These are phyloP conservation scores for Colletotrichum abscissum DNA, from an alignment of 2,329 filamentous ascomycete genomes.

Conservation along the genomic window DNA sequence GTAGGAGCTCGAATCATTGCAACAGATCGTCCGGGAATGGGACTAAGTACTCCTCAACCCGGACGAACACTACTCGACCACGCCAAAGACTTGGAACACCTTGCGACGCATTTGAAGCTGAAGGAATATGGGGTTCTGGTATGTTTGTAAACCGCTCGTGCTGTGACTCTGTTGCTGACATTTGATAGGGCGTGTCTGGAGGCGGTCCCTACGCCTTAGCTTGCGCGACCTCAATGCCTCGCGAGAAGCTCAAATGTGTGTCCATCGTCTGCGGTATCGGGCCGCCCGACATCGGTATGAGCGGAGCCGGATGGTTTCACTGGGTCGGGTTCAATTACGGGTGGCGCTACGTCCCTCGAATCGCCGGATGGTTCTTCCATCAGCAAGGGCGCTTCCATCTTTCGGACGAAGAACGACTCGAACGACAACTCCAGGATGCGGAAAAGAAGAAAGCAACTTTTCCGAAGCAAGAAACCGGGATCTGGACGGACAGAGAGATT, in stretches of 20 bases:
- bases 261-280: constrained; percentile 38
- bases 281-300: constrained; percentile 38
- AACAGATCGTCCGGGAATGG: constrained; percentile 55
- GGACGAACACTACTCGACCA: constrained; percentile 44
- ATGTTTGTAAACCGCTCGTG: neutral
- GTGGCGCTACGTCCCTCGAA: constrained; percentile 28
- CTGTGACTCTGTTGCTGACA: neutral
- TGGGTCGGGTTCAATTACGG: constrained; percentile 34
- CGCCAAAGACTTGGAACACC: constrained; percentile 25
- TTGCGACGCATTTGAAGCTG: constrained; percentile 27
- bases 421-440: constrained; percentile 12
- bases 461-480: constrained; percentile 6
- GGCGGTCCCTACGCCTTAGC: constrained; percentile 40
- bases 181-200: constrained; percentile 35
- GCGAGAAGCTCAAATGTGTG: constrained; percentile 33
- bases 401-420: constrained; percentile 19
- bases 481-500: constrained; percentile 24
- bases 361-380: constrained; percentile 27
- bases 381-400: constrained; percentile 11
- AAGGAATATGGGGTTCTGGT: constrained; percentile 29
- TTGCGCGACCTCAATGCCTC: constrained; percentile 31
- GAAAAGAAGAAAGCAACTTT: constrained; percentile 13
- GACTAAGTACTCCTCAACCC: constrained; percentile 50
- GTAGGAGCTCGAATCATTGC: constrained; percentile 48
- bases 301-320: constrained; percentile 32